Base-by-base conservation (phyloP, 768 basidiomycete species). In the Termitomyces titanicus region DNA sequence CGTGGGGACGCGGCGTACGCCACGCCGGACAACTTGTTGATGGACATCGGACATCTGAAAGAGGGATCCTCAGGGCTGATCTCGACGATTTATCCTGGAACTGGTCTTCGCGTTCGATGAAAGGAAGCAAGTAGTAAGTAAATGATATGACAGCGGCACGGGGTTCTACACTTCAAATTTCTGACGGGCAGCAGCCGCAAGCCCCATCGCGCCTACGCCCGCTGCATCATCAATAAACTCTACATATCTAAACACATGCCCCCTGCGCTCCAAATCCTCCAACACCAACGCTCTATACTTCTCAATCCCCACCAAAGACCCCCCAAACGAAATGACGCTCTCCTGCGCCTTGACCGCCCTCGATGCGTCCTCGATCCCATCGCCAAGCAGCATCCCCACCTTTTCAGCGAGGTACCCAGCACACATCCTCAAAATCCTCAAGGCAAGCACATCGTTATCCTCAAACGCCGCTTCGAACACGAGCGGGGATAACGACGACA, bases 401-500 rank as follows among this genome's bases (percentile, higher is more conserved):
- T 88, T 78, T 22, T 78, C 73, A 0, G 82, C 88, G 45, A 92
- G 80, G 40, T 68, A 71, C 6, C 70, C 64, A 2, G 88, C 81
- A 47, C 80, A 80, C 0, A 65, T 74, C 15, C 70, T 69, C 11
- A 92, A 69, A 27, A 92, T 80, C 27, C 72, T 72, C 45, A 85
- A 61, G 1, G 90, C 90, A 29, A 91, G 75, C 37, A 79, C 72
- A 62, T 93, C 90, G 15, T 68, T 67, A 44, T 88, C 79, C 39
- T 83, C 78, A 69, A 92, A 90, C 5, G 89, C 90, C 1, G 88
- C 82, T 2, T 77, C 71, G 65, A 94, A 93, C n/a, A 92, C 88
- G 42, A 91, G 68, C 3, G 89, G 89, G 3, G 85, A 73, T 17
- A 92, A 83, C 34, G 81, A 78, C 3, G 89, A 90, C 12, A 93